Percentiles rank a stretch among this genome's conserved stretches.
phyloP scores from a whole-genome alignment of 106 monocot genomes.

The Dioscorea zingiberensis region DNA sequence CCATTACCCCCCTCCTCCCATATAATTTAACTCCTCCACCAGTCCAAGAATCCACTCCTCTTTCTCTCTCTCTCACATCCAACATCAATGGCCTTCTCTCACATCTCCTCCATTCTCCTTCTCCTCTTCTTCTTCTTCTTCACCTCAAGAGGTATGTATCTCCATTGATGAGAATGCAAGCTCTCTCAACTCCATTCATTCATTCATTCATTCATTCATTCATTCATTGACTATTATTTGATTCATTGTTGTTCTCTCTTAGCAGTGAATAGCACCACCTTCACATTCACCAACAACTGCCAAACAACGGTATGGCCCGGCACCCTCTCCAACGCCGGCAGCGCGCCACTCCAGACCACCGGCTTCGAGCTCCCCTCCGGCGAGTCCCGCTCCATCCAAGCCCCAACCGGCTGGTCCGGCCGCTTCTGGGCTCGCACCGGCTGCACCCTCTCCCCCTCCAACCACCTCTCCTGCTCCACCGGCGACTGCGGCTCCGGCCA shows the following conservation, averaged over 20 bases:
- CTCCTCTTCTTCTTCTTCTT: too few relatives aligned
- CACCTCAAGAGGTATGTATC: too few relatives aligned
- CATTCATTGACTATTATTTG: too few relatives aligned
- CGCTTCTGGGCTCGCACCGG: constrained; percentile 44
- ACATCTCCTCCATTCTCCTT: neutral
- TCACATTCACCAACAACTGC: constrained; percentile 29
- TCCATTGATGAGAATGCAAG: too few relatives aligned
- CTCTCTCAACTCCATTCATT: too few relatives aligned
- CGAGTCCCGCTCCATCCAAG: constrained; percentile 14
- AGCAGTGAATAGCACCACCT: neutral
- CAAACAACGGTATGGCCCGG: constrained; percentile 27
- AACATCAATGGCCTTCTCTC: too few relatives aligned
- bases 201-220: too few relatives aligned
- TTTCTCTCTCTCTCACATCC: too few relatives aligned
- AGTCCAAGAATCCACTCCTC: too few relatives aligned
- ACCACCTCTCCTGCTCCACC: constrained; percentile 27
- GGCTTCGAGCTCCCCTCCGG: constrained; percentile 24
- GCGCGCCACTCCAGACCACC: constrained; percentile 9
- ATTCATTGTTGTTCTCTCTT: neutral
- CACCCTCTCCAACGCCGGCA: constrained; percentile 24
- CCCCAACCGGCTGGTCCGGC: constrained; percentile 44
- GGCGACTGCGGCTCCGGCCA: constrained; percentile 43
- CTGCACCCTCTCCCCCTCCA: constrained; percentile 25
- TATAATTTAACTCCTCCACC: too few relatives aligned
- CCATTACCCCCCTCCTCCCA: too few relatives aligned